Conservation (phyloP, 2,329 filamentous ascomycete genomes). For the Byssochlamys sp. region DNA sequence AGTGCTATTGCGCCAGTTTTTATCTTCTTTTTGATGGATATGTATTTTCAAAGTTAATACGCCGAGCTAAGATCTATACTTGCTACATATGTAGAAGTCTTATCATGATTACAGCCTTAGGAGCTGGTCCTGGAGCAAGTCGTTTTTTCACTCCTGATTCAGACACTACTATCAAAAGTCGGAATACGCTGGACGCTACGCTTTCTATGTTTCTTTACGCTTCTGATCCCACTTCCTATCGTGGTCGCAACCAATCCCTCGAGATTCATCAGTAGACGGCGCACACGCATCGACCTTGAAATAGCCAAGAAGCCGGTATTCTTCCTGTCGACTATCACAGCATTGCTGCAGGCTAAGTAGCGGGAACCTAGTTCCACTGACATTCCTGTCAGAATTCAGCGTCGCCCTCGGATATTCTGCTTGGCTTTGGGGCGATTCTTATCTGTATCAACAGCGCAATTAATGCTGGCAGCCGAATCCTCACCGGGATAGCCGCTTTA, state of each 20-base stretch:
- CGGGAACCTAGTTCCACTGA: conserved; percentile 31
- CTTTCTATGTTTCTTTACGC: neutral
- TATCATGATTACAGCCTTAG: conserved; percentile 2
- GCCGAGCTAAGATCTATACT: no score
- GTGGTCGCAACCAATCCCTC: neutral
- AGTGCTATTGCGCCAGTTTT: neutral
- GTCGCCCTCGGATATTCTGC: conserved; percentile 29
- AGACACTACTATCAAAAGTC: conserved; percentile 19
- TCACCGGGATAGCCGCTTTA: conserved; percentile 23
- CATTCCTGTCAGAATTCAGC: conserved; percentile 31
- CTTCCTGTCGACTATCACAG: conserved; percentile 21
- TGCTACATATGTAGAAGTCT: no score
- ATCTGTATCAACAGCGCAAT: conserved; percentile 33
- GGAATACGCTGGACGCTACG: conserved; percentile 32
- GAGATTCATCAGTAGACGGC: neutral
- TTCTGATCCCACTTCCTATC: conserved; percentile 10
- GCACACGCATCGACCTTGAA: neutral
- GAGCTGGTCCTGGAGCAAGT: conserved; percentile 32
- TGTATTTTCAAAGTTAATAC: no score
- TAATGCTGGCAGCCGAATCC: conserved; percentile 30
- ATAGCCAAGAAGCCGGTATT: conserved; percentile 13
- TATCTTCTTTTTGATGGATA: no score
- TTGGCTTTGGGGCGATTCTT: conserved; percentile 26
- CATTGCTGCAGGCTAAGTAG: conserved; percentile 26
- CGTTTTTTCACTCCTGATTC: conserved; percentile 24